Evolutionary conservation across 371 early-diverging fungal species (phyloP).

Genomic region (Mucor irregularis): DNA sequence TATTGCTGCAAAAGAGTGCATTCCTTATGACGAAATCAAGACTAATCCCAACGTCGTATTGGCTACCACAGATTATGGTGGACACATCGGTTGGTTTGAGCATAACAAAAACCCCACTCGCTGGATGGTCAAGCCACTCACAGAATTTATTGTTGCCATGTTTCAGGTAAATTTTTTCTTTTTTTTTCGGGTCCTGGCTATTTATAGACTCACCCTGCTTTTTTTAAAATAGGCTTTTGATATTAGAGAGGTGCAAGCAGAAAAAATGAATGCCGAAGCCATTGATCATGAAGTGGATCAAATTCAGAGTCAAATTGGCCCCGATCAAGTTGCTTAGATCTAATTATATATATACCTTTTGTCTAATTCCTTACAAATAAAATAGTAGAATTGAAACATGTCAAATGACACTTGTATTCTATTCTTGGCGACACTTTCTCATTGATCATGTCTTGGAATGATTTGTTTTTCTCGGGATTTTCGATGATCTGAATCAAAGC

Average conservation of each 20-base stretch:
- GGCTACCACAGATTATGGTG: conserved; percentile 86
- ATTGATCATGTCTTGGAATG: conserved; percentile 21
- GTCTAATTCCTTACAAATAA: background rate
- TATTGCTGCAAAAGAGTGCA: conserved; percentile 69
- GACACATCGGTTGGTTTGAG: conserved; percentile 94
- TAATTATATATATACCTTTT: background rate
- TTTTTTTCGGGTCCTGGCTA: too few relatives aligned
- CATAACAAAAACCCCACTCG: conserved; percentile 52
- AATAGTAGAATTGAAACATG: background rate
- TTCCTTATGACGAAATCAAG: conserved; percentile 75
- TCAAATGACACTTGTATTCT: background rate
- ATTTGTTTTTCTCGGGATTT: conserved; percentile 2
- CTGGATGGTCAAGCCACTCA: conserved; percentile 70
- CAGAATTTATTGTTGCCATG: conserved; percentile 72
- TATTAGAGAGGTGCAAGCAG: conserved; percentile 1
- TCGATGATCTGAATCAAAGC: conserved; percentile 1
- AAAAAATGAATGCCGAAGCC: background rate
- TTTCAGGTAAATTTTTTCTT: conserved; percentile 25
- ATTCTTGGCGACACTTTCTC: conserved; percentile 14
- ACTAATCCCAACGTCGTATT: conserved; percentile 84
- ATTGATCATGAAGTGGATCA: conserved; percentile 18
- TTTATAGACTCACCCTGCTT: too few relatives aligned
- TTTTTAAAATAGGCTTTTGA: conserved; percentile 22
- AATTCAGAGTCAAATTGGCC: conserved; percentile 2
- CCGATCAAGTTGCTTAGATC: conserved; percentile 5